These are phyloP conservation scores for Aspergillus novofumigatus DNA, from an alignment of 2,329 filamentous ascomycete genomes.

Conservation along the genomic window DNA sequence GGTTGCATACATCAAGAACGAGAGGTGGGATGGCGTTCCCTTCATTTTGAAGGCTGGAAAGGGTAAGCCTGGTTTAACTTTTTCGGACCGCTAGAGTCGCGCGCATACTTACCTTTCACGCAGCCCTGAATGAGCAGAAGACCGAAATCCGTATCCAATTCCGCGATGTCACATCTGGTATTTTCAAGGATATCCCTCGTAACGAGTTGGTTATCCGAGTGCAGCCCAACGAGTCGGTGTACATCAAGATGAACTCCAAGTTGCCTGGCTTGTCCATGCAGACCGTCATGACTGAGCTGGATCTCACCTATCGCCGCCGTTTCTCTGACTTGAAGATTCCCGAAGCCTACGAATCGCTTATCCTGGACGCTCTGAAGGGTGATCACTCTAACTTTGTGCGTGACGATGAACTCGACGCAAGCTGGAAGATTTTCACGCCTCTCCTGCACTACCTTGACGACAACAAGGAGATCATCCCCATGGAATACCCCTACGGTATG, in stretches of 20 bases:
- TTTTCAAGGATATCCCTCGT: slow-evolving; percentile 99
- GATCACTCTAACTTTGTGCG: slow-evolving; percentile 99
- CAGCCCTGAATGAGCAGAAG: slow-evolving; percentile 96
- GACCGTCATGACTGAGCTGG: slow-evolving; percentile 96
- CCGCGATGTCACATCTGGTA: slow-evolving; percentile 98
- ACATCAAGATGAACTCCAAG: slow-evolving; percentile 99
- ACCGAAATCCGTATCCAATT: slow-evolving; percentile 99
- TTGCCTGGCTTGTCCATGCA: slow-evolving; percentile 98
- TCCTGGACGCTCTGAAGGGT: slow-evolving; percentile 95
- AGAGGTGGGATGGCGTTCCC: slow-evolving; percentile 97
- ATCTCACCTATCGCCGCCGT: slow-evolving; percentile 93
- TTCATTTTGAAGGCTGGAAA: slow-evolving; percentile 99
- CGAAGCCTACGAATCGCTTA: slow-evolving; percentile 96
- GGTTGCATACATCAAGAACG: slow-evolving; percentile 98
- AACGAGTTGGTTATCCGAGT: slow-evolving; percentile 99
- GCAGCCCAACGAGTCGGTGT: slow-evolving; percentile 98
- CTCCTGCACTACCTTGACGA: slow-evolving; percentile 97
- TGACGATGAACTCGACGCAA: slow-evolving; percentile 93
- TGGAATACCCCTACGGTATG: slow-evolving; percentile 99
- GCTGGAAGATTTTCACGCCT: slow-evolving; percentile 97
- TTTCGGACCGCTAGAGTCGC: neutral
- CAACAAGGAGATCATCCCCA: slow-evolving; percentile 98
- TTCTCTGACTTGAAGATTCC: slow-evolving; percentile 99
- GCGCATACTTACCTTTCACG: slow-evolving; percentile 14
- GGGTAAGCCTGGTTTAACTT: slow-evolving; percentile 37